Conservation (phyloP, 306 rosid genomes). For the Quillaja saponaria region DNA sequence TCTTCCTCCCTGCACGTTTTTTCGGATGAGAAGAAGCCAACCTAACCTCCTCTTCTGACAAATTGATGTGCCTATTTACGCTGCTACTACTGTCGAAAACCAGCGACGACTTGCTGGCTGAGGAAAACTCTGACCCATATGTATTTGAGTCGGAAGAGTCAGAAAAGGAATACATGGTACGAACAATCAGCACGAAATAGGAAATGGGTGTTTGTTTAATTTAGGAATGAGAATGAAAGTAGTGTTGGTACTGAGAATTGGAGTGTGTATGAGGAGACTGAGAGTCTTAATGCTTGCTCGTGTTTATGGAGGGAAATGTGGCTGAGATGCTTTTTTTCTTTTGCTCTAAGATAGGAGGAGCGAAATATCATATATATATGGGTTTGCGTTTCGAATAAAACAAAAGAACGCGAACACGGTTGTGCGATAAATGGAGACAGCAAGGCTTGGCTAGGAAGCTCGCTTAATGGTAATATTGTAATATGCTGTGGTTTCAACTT, state of each 20-base stretch:
- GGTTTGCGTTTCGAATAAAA: too few relatives aligned
- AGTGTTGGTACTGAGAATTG: background rate
- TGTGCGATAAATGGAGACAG: too few relatives aligned
- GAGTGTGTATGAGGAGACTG: background rate
- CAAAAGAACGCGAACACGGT: too few relatives aligned
- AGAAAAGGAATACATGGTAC: slow-evolving; percentile 38
- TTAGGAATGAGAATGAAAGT: background rate
- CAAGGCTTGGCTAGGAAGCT: too few relatives aligned
- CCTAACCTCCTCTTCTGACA: slow-evolving; percentile 54
- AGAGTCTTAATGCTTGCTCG: background rate
- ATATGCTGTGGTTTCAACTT: too few relatives aligned
- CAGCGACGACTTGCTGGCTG: slow-evolving; percentile 26
- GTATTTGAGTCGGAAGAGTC: slow-evolving; percentile 15
- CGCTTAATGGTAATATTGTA: too few relatives aligned
- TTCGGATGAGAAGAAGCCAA: slow-evolving; percentile 66
- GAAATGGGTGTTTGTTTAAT: background rate
- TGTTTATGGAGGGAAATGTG: slow-evolving; percentile 26
- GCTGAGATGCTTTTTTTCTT: background rate
- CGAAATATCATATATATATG: too few relatives aligned
- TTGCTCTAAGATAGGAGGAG: too few relatives aligned
- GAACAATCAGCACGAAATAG: background rate
- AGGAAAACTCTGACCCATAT: background rate
- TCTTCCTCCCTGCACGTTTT: slow-evolving; percentile 87
- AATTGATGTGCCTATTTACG: background rate
- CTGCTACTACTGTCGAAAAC: slow-evolving; percentile 29